Percentiles rank a stretch among this genome's conserved stretches.
Evolutionary conservation across 176 grass and related monocot species (phyloP).

Genomic region (Rhynchospora breviuscula): DNA sequence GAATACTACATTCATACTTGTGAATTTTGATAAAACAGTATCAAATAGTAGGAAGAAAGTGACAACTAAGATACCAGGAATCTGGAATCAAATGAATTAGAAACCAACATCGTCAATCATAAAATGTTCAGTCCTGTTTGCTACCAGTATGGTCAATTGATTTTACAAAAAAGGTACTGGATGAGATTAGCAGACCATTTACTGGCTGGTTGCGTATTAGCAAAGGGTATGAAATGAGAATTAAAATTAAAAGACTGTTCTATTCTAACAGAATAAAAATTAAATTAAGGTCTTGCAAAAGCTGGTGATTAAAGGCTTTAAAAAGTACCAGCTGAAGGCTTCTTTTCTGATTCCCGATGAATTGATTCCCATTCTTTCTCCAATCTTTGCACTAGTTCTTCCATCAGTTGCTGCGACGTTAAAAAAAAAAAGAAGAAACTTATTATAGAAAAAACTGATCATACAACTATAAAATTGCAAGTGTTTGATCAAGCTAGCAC

Average conservation of each 20-base stretch:
- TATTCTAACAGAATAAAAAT: neutral
- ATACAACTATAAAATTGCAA: neutral
- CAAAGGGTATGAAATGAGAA: slow-evolving; percentile 16
- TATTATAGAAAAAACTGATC: neutral
- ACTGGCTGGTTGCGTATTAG: neutral
- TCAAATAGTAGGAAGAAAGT: neutral
- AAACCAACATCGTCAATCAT: neutral
- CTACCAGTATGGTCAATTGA: neutral
- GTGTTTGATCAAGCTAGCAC: neutral
- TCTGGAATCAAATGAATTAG: slow-evolving; percentile 7
- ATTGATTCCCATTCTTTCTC: slow-evolving; percentile 60
- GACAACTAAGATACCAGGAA: neutral
- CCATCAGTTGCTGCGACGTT: slow-evolving; percentile 40
- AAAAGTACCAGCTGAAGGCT: slow-evolving; percentile 64
- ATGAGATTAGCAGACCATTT: no score
- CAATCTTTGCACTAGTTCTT: slow-evolving; percentile 55
- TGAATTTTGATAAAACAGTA: neutral
- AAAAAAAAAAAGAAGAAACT: slow-evolving; percentile 4
- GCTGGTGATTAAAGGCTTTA: neutral
- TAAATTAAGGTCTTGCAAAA: slow-evolving; percentile 5
- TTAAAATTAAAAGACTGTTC: slow-evolving; percentile 6
- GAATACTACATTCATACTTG: neutral
- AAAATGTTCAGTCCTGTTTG: neutral
- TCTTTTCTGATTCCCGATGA: slow-evolving; percentile 75
- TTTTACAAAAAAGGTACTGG: no score